phyloP scores from a whole-genome alignment of 1,139 yeast species.

The Geotrichum citri-aurantii region DNA sequence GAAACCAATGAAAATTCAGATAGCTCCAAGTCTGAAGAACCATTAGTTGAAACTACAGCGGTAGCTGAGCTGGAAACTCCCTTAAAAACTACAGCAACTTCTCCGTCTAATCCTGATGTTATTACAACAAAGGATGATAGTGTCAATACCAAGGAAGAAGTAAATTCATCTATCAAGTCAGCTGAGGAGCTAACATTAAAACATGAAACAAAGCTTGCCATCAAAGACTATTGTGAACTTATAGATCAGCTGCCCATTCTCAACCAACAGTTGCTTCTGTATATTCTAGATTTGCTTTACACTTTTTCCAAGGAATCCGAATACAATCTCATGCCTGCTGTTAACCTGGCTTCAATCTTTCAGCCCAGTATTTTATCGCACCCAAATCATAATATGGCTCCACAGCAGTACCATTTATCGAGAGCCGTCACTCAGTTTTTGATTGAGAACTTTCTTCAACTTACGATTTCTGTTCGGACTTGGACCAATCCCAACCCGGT shows the following conservation, averaged over 20 bases:
- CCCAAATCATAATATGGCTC: slow-evolving; percentile 86
- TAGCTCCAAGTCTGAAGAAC: background rate
- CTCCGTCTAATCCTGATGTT: background rate
- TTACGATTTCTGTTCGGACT: slow-evolving; percentile 10
- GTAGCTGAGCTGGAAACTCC: background rate
- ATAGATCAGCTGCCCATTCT: slow-evolving; percentile 62
- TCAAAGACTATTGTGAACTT: slow-evolving; percentile 63
- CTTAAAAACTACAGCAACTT: background rate
- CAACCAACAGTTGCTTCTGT: slow-evolving; percentile 78
- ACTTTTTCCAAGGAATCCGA: slow-evolving; percentile 76
- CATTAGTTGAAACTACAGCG: background rate
- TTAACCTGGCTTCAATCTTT: slow-evolving; percentile 90
- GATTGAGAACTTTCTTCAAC: slow-evolving; percentile 59
- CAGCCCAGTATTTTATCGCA: slow-evolving; percentile 93
- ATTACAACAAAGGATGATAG: background rate
- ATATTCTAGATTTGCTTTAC: slow-evolving; percentile 78
- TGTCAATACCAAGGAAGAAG: background rate
- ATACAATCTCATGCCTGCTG: slow-evolving; percentile 83
- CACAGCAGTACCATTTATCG: slow-evolving; percentile 83
- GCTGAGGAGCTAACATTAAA: slow-evolving; percentile 14
- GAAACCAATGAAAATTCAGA: background rate
- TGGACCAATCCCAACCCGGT: background rate
- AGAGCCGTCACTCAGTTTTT: slow-evolving; percentile 84
- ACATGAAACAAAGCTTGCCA: slow-evolving; percentile 58
- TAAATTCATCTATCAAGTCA: background rate